Evolutionary conservation across 192 early-diverging fungal species (phyloP), one percentile per base, ranked within the genome.

Genomic region (Coemansia sp.): DNA sequence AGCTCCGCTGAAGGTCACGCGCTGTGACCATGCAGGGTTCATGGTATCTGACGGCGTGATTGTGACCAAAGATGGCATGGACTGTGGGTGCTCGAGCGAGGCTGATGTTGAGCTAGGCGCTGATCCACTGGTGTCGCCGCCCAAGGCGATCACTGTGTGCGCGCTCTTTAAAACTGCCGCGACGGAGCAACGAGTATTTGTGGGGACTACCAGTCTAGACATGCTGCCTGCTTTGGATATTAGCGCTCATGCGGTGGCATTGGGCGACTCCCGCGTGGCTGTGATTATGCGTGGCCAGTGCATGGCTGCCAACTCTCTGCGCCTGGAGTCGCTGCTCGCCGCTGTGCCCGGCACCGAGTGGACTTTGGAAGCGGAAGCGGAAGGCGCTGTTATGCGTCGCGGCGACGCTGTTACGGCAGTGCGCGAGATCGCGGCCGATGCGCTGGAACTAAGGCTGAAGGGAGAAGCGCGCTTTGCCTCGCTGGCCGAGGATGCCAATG

Each of bases 271-370:
- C 24, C 48, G 31, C 45, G 31, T 51, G 0, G 48, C 51, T 31
- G 51, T 70, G 33, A 35, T 62, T 1, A 26, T 76, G 51, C 68
- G 64, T 36, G 59, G 60, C 16, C 74, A 60, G 45, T 62, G 68
- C 50, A 21, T 50, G 11, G 50, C 50, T 24, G 45, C 31, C 31
- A 31, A 24, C 16, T 58, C 58, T 0, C 43, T 70, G 58, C 59
- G 62, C 2, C 18, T 75, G 24, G 63, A 45, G 6, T 63, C 61
- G 40, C 55, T 70, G 37, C 18, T 5, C 3, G 43, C 51, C 10
- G 21, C 33, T 35, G 40, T 16, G 16, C 37, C 20, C 0, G 33
- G 4, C 20, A 37, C 60, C 31, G 16, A 31, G 51, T 40, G 67
- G 53, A 2, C 46, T 35, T 31, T 45, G 21, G 60, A 26, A 26